These are phyloP conservation scores for Microascus cirrosus DNA, from an alignment of 2,329 filamentous ascomycete genomes.

Conservation along the genomic window DNA sequence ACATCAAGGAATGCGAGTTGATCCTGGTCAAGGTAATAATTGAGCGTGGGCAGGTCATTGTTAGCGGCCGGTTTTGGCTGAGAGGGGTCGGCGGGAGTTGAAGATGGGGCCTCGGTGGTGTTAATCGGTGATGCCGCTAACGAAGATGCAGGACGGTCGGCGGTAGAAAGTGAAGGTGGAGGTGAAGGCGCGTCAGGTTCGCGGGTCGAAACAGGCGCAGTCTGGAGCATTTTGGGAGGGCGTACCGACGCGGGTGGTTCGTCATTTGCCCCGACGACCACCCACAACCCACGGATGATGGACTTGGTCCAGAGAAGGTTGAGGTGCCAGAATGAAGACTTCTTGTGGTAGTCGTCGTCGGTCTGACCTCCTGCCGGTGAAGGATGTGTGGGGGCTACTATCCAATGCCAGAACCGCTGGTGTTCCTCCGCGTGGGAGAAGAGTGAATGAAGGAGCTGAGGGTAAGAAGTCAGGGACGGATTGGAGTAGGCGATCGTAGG, in stretches of 20 bases:
- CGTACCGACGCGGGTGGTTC: conserved; percentile 17
- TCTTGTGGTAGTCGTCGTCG: background rate
- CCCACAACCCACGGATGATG: conserved; percentile 21
- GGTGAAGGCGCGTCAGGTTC: background rate
- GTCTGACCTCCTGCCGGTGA: background rate
- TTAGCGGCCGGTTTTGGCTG: conserved; percentile 1
- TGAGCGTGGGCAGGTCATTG: background rate
- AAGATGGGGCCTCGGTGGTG: background rate
- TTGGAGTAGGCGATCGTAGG: conserved; percentile 22
- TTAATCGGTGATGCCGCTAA: conserved; percentile 1
- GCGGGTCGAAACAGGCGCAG: conserved; percentile 6
- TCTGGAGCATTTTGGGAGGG: conserved; percentile 20
- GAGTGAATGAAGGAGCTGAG: conserved; percentile 15
- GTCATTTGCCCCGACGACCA: conserved; percentile 26
- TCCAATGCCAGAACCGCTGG: conserved; percentile 27
- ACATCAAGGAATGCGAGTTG: conserved; percentile 20
- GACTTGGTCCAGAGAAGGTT: conserved; percentile 25
- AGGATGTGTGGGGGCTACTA: conserved; percentile 6
- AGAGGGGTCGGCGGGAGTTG: background rate
- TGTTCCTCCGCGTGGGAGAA: conserved; percentile 10
- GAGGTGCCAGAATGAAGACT: conserved; percentile 19
- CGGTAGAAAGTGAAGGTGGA: background rate
- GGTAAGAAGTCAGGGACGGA: conserved; percentile 18
- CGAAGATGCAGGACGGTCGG: background rate
- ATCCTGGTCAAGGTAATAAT: conserved; percentile 6